These are phyloP conservation scores for Coniosporium tulheliwenetii DNA, from an alignment of 2,329 filamentous ascomycete species.

Conservation along the genomic window DNA sequence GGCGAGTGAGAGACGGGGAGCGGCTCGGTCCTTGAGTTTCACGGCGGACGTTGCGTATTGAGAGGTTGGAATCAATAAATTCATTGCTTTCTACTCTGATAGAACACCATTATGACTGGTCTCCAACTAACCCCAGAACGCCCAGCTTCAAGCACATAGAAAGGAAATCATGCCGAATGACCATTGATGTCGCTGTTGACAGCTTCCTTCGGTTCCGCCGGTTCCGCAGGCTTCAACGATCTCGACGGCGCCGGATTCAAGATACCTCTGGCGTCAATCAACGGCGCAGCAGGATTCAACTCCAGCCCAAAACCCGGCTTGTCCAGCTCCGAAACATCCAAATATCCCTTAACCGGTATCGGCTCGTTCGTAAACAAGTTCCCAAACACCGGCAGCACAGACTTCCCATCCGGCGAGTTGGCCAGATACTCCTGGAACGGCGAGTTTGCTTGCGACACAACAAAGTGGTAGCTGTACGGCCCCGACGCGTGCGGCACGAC, in stretches of 20 bases:
- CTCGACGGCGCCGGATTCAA: constrained; percentile 47
- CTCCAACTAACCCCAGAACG: too few relatives aligned
- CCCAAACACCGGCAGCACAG: constrained; percentile 80
- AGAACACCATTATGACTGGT: too few relatives aligned
- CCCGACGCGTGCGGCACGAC: constrained; percentile 91
- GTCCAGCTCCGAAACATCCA: constrained; percentile 66
- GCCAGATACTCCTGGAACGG: constrained; percentile 95
- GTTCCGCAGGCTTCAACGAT: constrained; percentile 14
- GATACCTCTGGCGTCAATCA: constrained; percentile 62
- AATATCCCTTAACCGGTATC: constrained; percentile 67
- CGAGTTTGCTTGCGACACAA: constrained; percentile 81
- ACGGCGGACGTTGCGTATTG: too few relatives aligned
- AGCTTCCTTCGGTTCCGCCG: neutral
- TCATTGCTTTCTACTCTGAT: too few relatives aligned
- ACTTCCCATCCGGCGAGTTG: constrained; percentile 82
- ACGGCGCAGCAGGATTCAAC: constrained; percentile 63
- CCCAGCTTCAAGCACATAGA: too few relatives aligned
- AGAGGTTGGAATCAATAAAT: too few relatives aligned
- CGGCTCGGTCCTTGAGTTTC: too few relatives aligned
- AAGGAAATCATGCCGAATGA: too few relatives aligned
- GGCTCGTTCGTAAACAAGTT: constrained; percentile 84
- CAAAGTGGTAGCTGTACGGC: constrained; percentile 92
- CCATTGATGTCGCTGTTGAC: too few relatives aligned
- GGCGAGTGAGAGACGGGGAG: too few relatives aligned
- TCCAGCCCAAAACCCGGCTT: constrained; percentile 85